Evolutionary conservation across 768 basidiomycete species (phyloP).

Genomic region (Myochromella boudieri): DNA sequence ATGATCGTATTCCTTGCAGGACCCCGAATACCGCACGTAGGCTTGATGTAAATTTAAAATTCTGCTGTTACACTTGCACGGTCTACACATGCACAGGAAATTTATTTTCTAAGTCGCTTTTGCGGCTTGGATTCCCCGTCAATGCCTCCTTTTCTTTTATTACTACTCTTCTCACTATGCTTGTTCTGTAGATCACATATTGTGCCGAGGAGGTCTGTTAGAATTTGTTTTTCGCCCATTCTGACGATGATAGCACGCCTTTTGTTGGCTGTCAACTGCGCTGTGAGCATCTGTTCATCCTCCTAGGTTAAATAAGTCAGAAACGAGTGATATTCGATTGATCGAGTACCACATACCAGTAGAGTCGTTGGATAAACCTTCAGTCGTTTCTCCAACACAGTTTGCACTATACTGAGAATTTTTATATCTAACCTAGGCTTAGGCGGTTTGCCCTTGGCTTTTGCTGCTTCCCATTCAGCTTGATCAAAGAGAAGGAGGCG

Average conservation of each 20-base stretch:
- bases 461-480: slow-evolving; percentile 59
- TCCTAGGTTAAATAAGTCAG: slow-evolving; percentile 27
- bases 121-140: slow-evolving; percentile 5
- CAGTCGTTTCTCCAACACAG: slow-evolving; percentile 51
- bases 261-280: slow-evolving; percentile 41
- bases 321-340: too few species aligned
- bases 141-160: slow-evolving; percentile 15
- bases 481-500: slow-evolving; percentile 58
- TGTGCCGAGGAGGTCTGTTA: slow-evolving; percentile 32
- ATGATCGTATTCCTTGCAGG: slow-evolving; percentile 2
- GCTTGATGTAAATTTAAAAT: too few species aligned
- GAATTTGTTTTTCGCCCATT: slow-evolving; percentile 76
- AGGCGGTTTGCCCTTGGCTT: slow-evolving; percentile 68
- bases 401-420: slow-evolving; percentile 45
- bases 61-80: too few species aligned
- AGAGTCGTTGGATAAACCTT: slow-evolving; percentile 56
- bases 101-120: slow-evolving; percentile 17
- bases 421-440: slow-evolving; percentile 60
- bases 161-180: slow-evolving; percentile 5
- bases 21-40: slow-evolving; percentile 16
- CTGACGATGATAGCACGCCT: slow-evolving; percentile 71
- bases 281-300: slow-evolving; percentile 51
- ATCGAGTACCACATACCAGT: slow-evolving; percentile 50
- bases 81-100: too few species aligned
- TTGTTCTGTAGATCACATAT: slow-evolving; percentile 13